Percentiles rank a stretch among this genome's conserved stretches.
Conservation (phyloP, 2,329 filamentous ascomycete species). For the Cercospora beticola region DNA sequence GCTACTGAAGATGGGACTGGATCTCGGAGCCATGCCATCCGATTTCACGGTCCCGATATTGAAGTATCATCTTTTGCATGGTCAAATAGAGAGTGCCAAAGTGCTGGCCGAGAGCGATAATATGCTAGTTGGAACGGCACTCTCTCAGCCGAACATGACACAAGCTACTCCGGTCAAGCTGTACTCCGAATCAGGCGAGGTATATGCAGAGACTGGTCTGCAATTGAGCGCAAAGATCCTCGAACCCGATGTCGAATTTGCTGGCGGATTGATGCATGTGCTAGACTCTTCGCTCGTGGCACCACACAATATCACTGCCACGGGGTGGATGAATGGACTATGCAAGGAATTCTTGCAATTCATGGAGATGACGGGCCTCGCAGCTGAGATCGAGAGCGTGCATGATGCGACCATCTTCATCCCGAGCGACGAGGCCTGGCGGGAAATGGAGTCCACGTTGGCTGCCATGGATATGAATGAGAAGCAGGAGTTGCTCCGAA, state of each 20-base stretch:
- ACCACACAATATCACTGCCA: background rate
- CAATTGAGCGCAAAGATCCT: background rate
- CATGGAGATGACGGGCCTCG: background rate
- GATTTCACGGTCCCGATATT: background rate
- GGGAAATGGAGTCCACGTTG: background rate
- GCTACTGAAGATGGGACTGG: background rate
- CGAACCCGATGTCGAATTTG: background rate
- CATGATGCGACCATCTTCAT: background rate
- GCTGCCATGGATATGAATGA: background rate
- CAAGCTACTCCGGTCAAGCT: background rate
- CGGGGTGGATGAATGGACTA: background rate
- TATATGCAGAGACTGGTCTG: background rate
- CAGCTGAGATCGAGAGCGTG: background rate
- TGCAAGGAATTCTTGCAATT: background rate
- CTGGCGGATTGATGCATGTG: background rate
- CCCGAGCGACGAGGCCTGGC: background rate
- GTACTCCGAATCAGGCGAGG: background rate
- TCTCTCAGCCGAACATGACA: background rate
- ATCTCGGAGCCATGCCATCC: background rate
- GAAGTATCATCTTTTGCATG: background rate
- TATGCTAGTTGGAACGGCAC: background rate
- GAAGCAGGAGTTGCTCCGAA: background rate
- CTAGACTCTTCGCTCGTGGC: background rate
- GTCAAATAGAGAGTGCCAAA: background rate
- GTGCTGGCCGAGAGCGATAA: background rate